Evolutionary conservation across 129 eudicot genomes (phyloP).

Genomic region (Centella asiatica): DNA sequence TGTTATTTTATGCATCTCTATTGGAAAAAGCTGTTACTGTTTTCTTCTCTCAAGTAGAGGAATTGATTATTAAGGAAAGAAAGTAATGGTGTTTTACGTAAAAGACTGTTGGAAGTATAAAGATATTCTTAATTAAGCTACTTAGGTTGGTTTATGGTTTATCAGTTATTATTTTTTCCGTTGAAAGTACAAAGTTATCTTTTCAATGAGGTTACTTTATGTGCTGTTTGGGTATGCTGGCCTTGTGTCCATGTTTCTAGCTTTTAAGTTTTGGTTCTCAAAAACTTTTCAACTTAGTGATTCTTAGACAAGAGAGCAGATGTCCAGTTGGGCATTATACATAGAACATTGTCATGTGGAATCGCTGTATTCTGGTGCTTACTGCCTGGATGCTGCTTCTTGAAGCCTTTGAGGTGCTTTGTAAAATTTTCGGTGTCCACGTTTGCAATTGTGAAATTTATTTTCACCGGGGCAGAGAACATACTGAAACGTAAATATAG

Average conservation of each 20-base stretch:
- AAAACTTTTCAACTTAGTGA: constrained; percentile 13
- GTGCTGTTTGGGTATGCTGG: constrained; percentile 18
- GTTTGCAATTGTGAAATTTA: no score
- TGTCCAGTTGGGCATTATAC: constrained; percentile 9
- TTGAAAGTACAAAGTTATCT: constrained; percentile 43
- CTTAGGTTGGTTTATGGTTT: constrained; percentile 20
- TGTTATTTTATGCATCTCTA: constrained; percentile 12
- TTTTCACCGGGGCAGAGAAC: no score
- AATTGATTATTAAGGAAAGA: constrained; percentile 13
- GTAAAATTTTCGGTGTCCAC: no score
- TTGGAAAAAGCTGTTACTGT: constrained; percentile 10
- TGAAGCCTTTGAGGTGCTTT: neutral
- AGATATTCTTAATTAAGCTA: constrained; percentile 1
- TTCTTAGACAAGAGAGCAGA: constrained; percentile 11
- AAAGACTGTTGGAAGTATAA: neutral
- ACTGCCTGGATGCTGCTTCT: constrained; percentile 12
- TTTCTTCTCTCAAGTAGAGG: constrained; percentile 26
- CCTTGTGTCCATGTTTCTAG: constrained; percentile 26
- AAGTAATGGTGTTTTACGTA: neutral
- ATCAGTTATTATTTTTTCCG: constrained; percentile 11
- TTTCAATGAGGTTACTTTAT: constrained; percentile 25
- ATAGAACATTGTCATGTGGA: constrained; percentile 30
- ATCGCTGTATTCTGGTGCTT: neutral
- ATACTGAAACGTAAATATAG: no score
- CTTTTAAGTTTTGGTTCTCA: constrained; percentile 6